phyloP scores from a whole-genome alignment of 1,284 basidiomycete species.

The Bjerkandera adusta region DNA sequence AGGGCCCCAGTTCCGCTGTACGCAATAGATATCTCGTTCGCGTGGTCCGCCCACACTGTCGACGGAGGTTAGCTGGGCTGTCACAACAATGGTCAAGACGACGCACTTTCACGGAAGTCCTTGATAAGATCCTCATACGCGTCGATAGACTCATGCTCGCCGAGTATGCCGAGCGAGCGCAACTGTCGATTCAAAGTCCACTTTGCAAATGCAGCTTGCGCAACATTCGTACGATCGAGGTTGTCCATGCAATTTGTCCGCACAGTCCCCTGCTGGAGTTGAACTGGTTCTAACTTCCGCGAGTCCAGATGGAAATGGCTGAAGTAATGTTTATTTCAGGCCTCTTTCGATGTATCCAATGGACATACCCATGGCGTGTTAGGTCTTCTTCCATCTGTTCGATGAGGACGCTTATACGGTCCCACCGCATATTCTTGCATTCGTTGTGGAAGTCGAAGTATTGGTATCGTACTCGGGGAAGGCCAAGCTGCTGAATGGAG shows the following conservation, averaged over 20 bases:
- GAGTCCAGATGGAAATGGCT: slow-evolving; percentile 77
- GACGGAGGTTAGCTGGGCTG: not conserved
- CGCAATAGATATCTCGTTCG: slow-evolving; percentile 87
- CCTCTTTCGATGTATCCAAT: not conserved
- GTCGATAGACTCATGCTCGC: slow-evolving; percentile 69
- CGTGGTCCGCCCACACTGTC: slow-evolving; percentile 97
- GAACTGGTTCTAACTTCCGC: slow-evolving; percentile 42
- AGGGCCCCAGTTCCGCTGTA: slow-evolving; percentile 96
- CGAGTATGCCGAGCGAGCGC: slow-evolving; percentile 66
- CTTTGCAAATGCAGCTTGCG: slow-evolving; percentile 87
- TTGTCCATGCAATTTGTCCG: slow-evolving; percentile 96
- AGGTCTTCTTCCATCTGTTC: slow-evolving; percentile 78
- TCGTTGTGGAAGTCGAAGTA: slow-evolving; percentile 99
- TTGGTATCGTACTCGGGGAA: slow-evolving; percentile 79
- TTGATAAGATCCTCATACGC: slow-evolving; percentile 77
- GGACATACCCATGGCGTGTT: slow-evolving; percentile 63
- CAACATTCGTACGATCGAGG: slow-evolving; percentile 95
- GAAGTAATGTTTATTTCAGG: not conserved
- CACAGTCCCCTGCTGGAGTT: slow-evolving; percentile 64
- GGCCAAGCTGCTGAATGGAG: slow-evolving; percentile 43
- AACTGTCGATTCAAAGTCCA: slow-evolving; percentile 85
- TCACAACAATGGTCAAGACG: not conserved
- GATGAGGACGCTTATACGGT: slow-evolving; percentile 84
- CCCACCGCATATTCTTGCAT: slow-evolving; percentile 95
- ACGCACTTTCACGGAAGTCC: slow-evolving; percentile 87